Conservation (phyloP, 768 basidiomycete genomes). For the Leccinum obscurum region DNA sequence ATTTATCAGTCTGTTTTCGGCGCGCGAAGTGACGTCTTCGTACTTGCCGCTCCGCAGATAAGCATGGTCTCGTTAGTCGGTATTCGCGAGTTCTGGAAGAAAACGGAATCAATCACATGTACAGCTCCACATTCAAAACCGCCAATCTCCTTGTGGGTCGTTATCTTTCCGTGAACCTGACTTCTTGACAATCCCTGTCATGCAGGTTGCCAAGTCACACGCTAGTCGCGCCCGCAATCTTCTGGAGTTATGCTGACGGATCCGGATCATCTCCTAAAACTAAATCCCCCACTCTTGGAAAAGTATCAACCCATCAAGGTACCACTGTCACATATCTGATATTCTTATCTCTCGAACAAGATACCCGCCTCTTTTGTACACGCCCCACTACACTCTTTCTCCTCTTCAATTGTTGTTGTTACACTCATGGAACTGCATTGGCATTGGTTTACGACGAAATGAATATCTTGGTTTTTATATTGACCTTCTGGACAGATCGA, state of each 20-base stretch:
- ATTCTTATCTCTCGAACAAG: conserved; percentile 14
- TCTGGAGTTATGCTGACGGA: conserved; percentile 54
- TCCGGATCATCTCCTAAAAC: not conserved
- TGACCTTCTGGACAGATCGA: not conserved
- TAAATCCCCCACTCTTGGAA: conserved; percentile 5
- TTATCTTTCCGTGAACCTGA: conserved; percentile 16
- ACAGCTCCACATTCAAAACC: conserved; percentile 80
- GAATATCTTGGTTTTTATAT: conserved; percentile 7
- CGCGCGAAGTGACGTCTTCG: conserved; percentile 6
- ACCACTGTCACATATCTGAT: not conserved
- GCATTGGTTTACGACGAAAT: conserved; percentile 6
- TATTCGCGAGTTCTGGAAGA: conserved; percentile 73
- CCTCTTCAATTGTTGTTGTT: not conserved
- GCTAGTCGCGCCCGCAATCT: conserved; percentile 57
- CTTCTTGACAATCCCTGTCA: conserved; percentile 2
- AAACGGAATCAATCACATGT: conserved; percentile 80
- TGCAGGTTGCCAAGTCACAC: conserved; percentile 57
- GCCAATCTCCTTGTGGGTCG: conserved; percentile 68
- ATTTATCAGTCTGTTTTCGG: not conserved
- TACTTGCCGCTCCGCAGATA: conserved; percentile 45
- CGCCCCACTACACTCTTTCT: not conserved
- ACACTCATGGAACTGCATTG: not conserved
- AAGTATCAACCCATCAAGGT: not conserved
- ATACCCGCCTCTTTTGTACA: conserved; percentile 19
- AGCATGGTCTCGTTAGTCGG: conserved; percentile 74